Conservation (phyloP, 208 protist genomes). For the Trypanosoma cruzi region DNA sequence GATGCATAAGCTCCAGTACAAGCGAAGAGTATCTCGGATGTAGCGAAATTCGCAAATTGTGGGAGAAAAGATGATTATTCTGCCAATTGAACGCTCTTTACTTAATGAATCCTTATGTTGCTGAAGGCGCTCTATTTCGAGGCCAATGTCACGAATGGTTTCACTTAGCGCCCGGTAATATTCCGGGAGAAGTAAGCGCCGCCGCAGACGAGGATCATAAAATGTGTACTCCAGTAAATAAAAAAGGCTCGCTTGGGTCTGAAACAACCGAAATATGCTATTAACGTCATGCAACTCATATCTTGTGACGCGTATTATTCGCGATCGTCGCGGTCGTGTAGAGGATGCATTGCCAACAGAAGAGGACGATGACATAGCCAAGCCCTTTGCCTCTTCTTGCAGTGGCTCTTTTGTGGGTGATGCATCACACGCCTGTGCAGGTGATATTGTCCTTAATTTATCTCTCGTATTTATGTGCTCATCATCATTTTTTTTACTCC, state of each 20-base stretch:
- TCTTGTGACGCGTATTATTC: conserved; percentile 54
- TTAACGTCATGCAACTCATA: conserved; percentile 77
- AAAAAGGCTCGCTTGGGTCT: conserved; percentile 56
- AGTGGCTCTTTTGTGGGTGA: background rate
- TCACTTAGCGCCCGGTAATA: conserved; percentile 62
- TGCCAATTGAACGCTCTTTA: conserved; percentile 1
- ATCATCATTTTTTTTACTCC: background rate
- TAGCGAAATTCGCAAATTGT: conserved; percentile 67
- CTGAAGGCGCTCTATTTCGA: conserved; percentile 59
- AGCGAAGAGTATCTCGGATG: conserved; percentile 46
- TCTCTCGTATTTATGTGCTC: background rate
- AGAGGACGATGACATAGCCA: background rate
- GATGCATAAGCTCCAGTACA: conserved; percentile 71
- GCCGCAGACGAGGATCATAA: conserved; percentile 60
- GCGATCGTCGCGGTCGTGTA: conserved; percentile 20
- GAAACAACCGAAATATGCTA: conserved; percentile 57
- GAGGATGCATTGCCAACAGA: background rate
- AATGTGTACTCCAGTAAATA: conserved; percentile 65
- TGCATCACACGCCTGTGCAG: background rate
- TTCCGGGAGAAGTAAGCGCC: conserved; percentile 50
- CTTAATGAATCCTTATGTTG: conserved; percentile 10
- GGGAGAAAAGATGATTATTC: conserved; percentile 67
- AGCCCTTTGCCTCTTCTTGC: background rate
- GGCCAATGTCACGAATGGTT: conserved; percentile 48
- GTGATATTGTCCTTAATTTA: background rate